Evolutionary conservation across 2,329 filamentous ascomycete species (phyloP).

Genomic region (Neocucurbitaria cava): DNA sequence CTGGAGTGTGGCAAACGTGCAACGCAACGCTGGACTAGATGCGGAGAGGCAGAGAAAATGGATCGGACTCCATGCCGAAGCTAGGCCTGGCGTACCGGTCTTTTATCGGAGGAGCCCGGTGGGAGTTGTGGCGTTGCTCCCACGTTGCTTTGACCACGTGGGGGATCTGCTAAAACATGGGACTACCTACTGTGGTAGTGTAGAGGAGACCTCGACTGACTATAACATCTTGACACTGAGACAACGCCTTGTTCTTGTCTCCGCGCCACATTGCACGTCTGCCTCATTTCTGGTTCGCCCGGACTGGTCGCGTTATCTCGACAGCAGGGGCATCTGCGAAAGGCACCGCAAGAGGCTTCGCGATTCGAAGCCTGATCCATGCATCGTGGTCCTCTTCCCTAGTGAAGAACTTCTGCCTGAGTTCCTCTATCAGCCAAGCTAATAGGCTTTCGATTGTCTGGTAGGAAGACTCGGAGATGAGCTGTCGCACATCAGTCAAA

Average conservation of each 20-base stretch:
- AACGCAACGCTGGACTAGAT: constrained; percentile 8
- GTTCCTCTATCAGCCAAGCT: constrained; percentile 49
- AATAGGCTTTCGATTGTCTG: constrained; percentile 57
- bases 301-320: constrained; percentile 57
- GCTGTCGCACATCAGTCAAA: constrained; percentile 37
- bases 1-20: constrained; percentile 26
- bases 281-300: constrained; percentile 1
- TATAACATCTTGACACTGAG: too few species aligned
- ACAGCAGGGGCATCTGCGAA: constrained; percentile 75
- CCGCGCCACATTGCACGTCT: background rate
- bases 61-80: background rate
- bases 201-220: constrained; percentile 8
- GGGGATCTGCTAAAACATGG: constrained; percentile 15
- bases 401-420: constrained; percentile 50
- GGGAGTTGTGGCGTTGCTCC: background rate
- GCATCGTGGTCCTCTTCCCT: constrained; percentile 48
- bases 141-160: constrained; percentile 21
- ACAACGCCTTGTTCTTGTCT: background rate
- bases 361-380: constrained; percentile 67
- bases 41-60: constrained; percentile 1
- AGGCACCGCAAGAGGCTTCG: constrained; percentile 76
- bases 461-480: constrained; percentile 52
- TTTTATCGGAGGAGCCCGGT: background rate
- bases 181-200: too few species aligned
- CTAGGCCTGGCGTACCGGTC: background rate